Percentiles rank a stretch among this genome's conserved stretches.
Conservation (phyloP, 139 green algal species). For the Tetraselmis striata region DNA sequence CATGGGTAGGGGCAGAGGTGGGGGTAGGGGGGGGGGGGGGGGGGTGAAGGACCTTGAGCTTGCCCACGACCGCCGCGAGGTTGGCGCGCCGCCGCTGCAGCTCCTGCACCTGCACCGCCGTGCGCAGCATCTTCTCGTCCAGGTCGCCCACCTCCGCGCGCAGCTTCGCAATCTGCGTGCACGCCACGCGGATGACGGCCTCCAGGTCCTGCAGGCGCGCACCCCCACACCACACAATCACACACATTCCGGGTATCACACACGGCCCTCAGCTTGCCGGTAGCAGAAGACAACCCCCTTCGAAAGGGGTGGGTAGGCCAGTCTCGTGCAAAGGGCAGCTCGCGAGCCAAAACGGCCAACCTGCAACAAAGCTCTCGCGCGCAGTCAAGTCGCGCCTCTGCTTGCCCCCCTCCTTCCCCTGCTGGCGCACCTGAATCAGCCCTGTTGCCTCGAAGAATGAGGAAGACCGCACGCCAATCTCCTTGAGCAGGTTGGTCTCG, state of each 20-base stretch:
- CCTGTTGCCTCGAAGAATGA: constrained; percentile 67
- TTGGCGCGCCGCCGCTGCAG: constrained; percentile 56
- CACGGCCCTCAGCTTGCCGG: no score
- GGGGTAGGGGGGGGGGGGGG: no score
- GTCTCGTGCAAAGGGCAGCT: no score
- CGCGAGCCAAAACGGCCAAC: no score
- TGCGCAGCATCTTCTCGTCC: constrained; percentile 53
- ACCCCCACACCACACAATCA: no score
- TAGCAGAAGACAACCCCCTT: no score
- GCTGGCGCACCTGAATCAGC: constrained; percentile 7
- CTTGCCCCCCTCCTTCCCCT: no score
- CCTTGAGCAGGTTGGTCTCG: constrained; percentile 63
- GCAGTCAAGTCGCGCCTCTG: no score
- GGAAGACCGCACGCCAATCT: constrained; percentile 55
- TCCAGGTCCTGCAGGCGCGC: neutral
- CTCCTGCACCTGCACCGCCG: constrained; percentile 36
- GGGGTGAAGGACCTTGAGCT: constrained; percentile 56
- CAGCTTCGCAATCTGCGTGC: constrained; percentile 9
- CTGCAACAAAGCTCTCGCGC: no score
- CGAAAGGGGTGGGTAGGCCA: no score
- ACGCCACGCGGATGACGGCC: neutral
- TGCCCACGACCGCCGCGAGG: constrained; percentile 37
- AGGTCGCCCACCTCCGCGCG: constrained; percentile 36
- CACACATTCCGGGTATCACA: no score
- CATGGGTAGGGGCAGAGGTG: no score